These are phyloP conservation scores for Saccharomyces hybrid DNA, from an alignment of 1,139 yeast genomes.

Conservation along the genomic window DNA sequence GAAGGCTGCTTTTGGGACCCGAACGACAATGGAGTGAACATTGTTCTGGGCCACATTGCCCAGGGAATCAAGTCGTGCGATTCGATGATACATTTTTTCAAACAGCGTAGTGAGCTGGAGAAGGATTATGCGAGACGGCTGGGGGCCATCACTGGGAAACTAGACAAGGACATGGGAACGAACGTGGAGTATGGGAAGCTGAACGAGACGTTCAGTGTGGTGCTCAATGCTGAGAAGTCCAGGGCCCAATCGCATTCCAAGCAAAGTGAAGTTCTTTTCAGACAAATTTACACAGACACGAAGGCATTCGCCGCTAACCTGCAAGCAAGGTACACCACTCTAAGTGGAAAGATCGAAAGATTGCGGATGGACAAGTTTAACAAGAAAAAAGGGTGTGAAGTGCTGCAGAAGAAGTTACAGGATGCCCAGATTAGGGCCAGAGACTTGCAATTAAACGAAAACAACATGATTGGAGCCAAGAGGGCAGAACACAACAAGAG, in stretches of 20 bases:
- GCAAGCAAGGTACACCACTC: slow-evolving; percentile 44
- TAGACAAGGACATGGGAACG: slow-evolving; percentile 15
- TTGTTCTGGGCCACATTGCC: slow-evolving; percentile 24
- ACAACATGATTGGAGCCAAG: slow-evolving; percentile 69
- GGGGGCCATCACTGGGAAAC: slow-evolving; percentile 26
- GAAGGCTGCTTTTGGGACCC: slow-evolving; percentile 32
- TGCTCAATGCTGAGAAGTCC: slow-evolving; percentile 18
- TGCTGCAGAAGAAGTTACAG: slow-evolving; percentile 21
- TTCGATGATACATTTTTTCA: slow-evolving; percentile 22
- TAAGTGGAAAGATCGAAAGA: slow-evolving; percentile 75
- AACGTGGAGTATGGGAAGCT: slow-evolving; percentile 19
- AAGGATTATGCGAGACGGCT: slow-evolving; percentile 29
- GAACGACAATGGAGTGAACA: slow-evolving; percentile 27
- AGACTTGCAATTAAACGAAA: slow-evolving; percentile 35
- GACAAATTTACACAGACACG: slow-evolving; percentile 21
- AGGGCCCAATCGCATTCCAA: slow-evolving; percentile 28
- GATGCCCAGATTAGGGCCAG: slow-evolving; percentile 23
- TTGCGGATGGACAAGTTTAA: slow-evolving; percentile 26
- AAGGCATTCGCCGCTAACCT: slow-evolving; percentile 21
- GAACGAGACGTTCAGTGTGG: slow-evolving; percentile 11
- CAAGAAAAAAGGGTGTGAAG: slow-evolving; percentile 27
- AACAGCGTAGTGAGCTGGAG: slow-evolving; percentile 26
- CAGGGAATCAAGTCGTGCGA: slow-evolving; percentile 25
- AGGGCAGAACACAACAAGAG: slow-evolving; percentile 62
- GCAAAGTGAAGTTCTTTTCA: slow-evolving; percentile 24